Evolutionary conservation across 2,329 filamentous ascomycete species (phyloP).

Genomic region (Didymella arachidicola): DNA sequence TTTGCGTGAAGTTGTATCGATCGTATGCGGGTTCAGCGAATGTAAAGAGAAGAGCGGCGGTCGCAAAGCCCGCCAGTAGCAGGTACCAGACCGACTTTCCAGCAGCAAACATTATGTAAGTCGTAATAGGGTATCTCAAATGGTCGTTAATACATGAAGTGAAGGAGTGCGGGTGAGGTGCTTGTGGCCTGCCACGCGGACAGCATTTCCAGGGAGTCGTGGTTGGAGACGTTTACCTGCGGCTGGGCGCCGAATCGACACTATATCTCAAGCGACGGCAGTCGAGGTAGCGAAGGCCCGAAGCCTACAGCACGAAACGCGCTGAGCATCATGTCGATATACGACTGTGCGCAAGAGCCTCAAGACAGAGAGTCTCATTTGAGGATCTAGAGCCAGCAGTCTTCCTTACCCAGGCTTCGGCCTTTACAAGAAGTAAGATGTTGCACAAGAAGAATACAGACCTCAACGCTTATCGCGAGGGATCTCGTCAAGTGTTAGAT

Average conservation of each 20-base stretch:
- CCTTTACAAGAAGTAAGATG: neutral
- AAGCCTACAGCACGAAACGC: constrained; percentile 33
- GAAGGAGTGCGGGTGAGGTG: constrained; percentile 1
- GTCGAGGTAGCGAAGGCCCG: constrained; percentile 1
- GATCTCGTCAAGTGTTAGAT: neutral
- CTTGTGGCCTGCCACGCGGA: constrained; percentile 24
- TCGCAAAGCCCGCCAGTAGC: constrained; percentile 23
- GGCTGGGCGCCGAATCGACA: constrained; percentile 7
- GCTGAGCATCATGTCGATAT: constrained; percentile 29
- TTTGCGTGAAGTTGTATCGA: constrained; percentile 14
- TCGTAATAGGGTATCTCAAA: constrained; percentile 23
- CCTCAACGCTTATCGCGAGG: neutral
- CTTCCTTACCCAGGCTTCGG: neutral
- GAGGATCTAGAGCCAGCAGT: neutral
- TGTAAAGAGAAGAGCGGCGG: constrained; percentile 29
- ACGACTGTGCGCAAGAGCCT: neutral
- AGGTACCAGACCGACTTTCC: constrained; percentile 39
- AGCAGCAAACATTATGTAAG: constrained; percentile 38
- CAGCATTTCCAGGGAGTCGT: constrained; percentile 10
- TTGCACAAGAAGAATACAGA: neutral
- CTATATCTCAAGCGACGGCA: constrained; percentile 25
- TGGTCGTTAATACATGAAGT: constrained; percentile 18
- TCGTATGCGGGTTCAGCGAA: constrained; percentile 27
- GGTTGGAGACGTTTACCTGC: constrained; percentile 1
- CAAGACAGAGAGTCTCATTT: neutral